Evolutionary conservation across 768 basidiomycete genomes (phyloP).

Genomic region (Gyrodon lividus): DNA sequence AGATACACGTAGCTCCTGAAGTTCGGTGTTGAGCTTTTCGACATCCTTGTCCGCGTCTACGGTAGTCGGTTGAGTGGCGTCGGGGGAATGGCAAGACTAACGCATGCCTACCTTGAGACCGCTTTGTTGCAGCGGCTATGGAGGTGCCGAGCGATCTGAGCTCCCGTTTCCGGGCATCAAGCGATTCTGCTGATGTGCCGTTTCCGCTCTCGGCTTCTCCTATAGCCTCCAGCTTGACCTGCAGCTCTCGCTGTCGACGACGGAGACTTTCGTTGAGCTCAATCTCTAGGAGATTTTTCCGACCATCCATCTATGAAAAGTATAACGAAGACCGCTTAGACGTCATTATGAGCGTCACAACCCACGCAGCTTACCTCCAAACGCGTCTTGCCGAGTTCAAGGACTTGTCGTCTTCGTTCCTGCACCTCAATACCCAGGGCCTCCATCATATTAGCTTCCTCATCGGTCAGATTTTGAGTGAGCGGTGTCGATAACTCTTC

Average conservation of each 20-base stretch:
- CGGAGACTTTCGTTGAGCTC: constrained; percentile 89
- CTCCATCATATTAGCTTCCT: constrained; percentile 69
- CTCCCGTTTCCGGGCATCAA: constrained; percentile 69
- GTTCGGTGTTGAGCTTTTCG: constrained; percentile 56
- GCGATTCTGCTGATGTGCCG: constrained; percentile 57
- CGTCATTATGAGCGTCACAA: not conserved
- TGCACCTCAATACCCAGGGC: constrained; percentile 76
- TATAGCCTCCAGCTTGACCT: constrained; percentile 71
- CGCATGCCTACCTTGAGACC: constrained; percentile 50
- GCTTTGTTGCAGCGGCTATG: constrained; percentile 62
- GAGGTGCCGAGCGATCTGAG: constrained; percentile 63
- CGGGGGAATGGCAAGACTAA: not conserved
- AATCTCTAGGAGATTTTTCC: constrained; percentile 83
- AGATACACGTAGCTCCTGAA: constrained; percentile 63
- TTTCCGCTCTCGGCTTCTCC: constrained; percentile 59
- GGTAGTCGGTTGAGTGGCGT: not conserved
- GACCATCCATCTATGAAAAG: constrained; percentile 49
- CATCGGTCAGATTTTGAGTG: constrained; percentile 65
- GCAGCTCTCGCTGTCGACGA: constrained; percentile 76
- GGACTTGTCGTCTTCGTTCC: constrained; percentile 62
- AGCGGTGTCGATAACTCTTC: constrained; percentile 75
- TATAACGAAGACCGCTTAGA: not conserved
- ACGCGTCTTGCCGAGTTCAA: constrained; percentile 65
- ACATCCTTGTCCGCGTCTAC: constrained; percentile 70
- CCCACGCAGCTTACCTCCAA: constrained; percentile 58